Evolutionary conservation across 2,329 filamentous ascomycete genomes (phyloP), one percentile per base, ranked within the genome.

Genomic region (Huntiella bhutanensis): DNA sequence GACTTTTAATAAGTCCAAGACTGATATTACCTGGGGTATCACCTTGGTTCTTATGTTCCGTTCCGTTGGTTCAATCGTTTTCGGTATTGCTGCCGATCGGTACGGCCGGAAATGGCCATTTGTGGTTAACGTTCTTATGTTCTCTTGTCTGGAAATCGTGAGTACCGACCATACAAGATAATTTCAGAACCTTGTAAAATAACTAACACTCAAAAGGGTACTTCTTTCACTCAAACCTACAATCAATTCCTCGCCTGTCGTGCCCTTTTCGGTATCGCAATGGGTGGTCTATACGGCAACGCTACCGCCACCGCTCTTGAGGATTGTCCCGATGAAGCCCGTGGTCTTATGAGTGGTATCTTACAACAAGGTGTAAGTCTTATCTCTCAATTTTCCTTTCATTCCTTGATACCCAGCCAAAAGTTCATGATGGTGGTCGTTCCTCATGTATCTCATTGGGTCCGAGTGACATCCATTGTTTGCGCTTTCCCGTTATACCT

Each of bases 41-140:
- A 85, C 76, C 16, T 64, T 88, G 22, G 85, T 81, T 0, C 66
- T 88, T 11, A 70, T 88, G 28, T 68, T 87, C 37, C 71, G 82
- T 33, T 83, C 80, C 4, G 63, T 87, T 28, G 84, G 84, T 5
- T 82, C 83, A 4, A 77, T 79, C 15, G 56, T 73, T 56, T 91
- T 91, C 52, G 84, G 84, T 49, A 65, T 88, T 16, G 75, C 80
- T 1, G 80, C 81, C 52, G 84, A 92, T 60, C 76, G 76, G 52
- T 91, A 75, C 58, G 84, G 83, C 4, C 73, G 82, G 46, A 87
- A 87, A 62, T 84, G 80, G 77, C 82, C 82, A 36, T 84, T 87
- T 77, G 77, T 87, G 8, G 53, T 75, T 54, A 88, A 88, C 65
- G 82, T 87, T 74, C 64, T 86, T 48, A 63, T 84, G 22, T 67